phyloP scores from a whole-genome alignment of 2,329 filamentous ascomycete species.

The Cordyceps farinosa region DNA sequence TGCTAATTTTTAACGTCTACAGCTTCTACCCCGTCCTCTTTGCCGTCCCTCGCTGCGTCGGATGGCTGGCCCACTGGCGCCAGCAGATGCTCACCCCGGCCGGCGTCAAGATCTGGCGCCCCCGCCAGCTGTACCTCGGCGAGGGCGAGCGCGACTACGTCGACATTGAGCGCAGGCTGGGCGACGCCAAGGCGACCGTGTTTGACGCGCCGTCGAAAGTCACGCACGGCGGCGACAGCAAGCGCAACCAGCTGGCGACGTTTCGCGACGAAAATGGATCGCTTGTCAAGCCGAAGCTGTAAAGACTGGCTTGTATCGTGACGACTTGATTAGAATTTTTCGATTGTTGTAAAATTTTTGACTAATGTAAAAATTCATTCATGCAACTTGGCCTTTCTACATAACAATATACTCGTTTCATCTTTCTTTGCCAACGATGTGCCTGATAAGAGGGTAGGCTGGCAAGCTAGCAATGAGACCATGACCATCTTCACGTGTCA shows the following conservation, averaged over 20 bases:
- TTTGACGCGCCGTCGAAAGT: slow-evolving; percentile 37
- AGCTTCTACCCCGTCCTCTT: slow-evolving; percentile 50
- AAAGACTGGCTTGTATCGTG: background rate
- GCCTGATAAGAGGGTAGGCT: background rate
- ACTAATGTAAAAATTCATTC: background rate
- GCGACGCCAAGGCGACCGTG: slow-evolving; percentile 28
- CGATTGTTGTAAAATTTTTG: background rate
- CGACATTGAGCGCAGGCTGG: slow-evolving; percentile 32
- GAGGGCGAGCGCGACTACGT: slow-evolving; percentile 43
- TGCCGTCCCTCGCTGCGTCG: slow-evolving; percentile 48
- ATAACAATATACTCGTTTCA: background rate
- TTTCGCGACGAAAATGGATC: slow-evolving; percentile 37
- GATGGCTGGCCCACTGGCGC: slow-evolving; percentile 51
- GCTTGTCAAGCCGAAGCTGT: slow-evolving; percentile 26
- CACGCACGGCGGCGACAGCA: slow-evolving; percentile 40
- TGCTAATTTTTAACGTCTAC: slow-evolving; percentile 10
- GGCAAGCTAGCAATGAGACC: slow-evolving; percentile 33
- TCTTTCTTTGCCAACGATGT: background rate
- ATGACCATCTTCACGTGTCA: slow-evolving; percentile 32
- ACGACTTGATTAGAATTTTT: background rate
- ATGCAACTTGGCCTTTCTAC: background rate
- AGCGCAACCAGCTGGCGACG: slow-evolving; percentile 38
- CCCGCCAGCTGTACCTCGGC: slow-evolving; percentile 46
- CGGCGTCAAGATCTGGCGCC: slow-evolving; percentile 50
- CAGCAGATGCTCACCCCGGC: slow-evolving; percentile 45